Evolutionary conservation across 164 flowering plant species (phyloP), one percentile per base, ranked within the genome.

Genomic region (Platanus orientalis): DNA sequence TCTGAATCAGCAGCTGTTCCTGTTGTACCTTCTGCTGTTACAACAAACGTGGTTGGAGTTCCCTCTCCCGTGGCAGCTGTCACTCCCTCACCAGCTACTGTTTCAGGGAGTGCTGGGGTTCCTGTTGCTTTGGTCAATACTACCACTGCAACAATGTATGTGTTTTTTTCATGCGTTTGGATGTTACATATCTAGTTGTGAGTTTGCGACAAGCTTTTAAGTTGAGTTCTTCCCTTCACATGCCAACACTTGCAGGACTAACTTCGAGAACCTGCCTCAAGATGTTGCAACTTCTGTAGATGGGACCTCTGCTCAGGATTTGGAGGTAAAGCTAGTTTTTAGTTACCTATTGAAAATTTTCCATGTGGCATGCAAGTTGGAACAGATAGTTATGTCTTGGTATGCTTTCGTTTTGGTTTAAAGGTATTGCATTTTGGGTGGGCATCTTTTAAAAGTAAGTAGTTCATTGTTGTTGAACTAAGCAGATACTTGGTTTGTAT

Each of bases 231-330:
- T 66, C 26, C 20, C 44, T 17, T 16, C 11, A 45, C 30, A 28
- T 61, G 0, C 47, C 6, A 52, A 50, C 7, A 30, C 34, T 61
- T 71, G 30, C 78, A 84, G 87, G 69, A 70, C 36, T 50, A 56
- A 70, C 50, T 30, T 42, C 42, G 82, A 79, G 49, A 81, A 58
- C 54, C 7, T 47, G 50, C 34, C 76, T n/a, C 80, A 71, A 61
- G 86, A 72, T 65, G 74, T 61, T 61, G 48, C 62, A 54, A 76
- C 59, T 70, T 65, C 81, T 36, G 36, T 48, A 24, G 81, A 73
- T 73, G 88, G 75, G 71, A 71, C 86, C 73, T 78, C 91, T 48
- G 50, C 69, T n/a, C 87, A 77, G 71, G 90, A 86, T 71, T 71
- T 78, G 75, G 96, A 94, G 98, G 98, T 91, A 80, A 36, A 47